These are phyloP conservation scores for Leishmania tropica DNA, from an alignment of 208 protist genomes.

Conservation along the genomic window DNA sequence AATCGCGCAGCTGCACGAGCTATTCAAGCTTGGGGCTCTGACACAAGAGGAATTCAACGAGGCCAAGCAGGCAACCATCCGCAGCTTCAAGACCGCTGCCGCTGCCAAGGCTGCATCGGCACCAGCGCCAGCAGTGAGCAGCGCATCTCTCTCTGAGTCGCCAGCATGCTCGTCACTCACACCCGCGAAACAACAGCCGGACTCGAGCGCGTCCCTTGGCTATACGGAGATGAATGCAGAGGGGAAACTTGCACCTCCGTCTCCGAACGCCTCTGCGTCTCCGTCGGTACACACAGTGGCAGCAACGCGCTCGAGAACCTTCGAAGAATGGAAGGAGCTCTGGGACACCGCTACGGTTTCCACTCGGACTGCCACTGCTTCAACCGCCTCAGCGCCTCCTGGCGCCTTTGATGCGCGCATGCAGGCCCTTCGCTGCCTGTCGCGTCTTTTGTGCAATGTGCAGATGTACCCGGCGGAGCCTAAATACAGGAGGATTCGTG, in stretches of 20 bases:
- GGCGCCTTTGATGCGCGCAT: constrained; percentile 22
- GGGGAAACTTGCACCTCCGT: background rate
- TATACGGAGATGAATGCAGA: background rate
- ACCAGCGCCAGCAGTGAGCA: background rate
- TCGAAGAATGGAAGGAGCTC: constrained; percentile 19
- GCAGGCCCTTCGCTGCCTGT: constrained; percentile 43
- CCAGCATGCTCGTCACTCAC: background rate
- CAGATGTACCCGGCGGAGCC: constrained; percentile 35
- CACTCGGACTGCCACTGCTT: background rate
- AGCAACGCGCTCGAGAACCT: background rate
- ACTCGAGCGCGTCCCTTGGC: background rate
- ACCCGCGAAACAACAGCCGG: background rate
- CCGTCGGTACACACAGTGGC: background rate
- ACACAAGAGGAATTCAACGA: constrained; percentile 64
- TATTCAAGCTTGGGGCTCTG: constrained; percentile 52
- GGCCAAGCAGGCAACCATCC: constrained; percentile 53
- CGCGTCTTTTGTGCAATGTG: constrained; percentile 57
- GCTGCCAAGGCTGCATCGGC: background rate
- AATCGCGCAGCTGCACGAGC: constrained; percentile 55
- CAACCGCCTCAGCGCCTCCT: background rate
- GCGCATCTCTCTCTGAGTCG: background rate
- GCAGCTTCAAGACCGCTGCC: constrained; percentile 17
- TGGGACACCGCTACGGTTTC: constrained; percentile 6
- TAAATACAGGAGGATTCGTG: constrained; percentile 59
- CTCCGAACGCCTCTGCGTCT: no score